Conservation (phyloP, 1,284 basidiomycete species). For the Apiotrichum gracile region DNA sequence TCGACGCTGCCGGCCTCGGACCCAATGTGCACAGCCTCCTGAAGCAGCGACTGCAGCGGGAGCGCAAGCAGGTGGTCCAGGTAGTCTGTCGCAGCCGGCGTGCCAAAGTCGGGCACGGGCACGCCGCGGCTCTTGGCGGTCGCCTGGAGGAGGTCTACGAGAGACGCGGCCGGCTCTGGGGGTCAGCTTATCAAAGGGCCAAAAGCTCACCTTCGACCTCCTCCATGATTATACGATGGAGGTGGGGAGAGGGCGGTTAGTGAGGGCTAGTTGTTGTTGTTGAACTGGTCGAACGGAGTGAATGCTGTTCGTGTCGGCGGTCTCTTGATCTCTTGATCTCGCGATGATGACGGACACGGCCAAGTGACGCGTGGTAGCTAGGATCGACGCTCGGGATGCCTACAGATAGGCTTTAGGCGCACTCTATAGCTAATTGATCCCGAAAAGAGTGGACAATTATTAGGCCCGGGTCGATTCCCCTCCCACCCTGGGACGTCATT, state of each 20-base stretch:
- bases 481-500: too few species aligned
- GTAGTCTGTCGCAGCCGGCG: slow-evolving; percentile 25
- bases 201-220: slow-evolving; percentile 16
- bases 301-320: too few species aligned
- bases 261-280: background rate
- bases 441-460: too few species aligned
- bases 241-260: background rate
- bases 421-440: too few species aligned
- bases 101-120: slow-evolving; percentile 17
- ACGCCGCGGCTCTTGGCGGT: slow-evolving; percentile 9
- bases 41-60: slow-evolving; percentile 59
- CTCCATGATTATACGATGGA: slow-evolving; percentile 13
- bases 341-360: too few species aligned
- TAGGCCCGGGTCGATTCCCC: too few species aligned
- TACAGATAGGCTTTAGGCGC: too few species aligned
- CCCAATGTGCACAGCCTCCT: slow-evolving; percentile 66
- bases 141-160: slow-evolving; percentile 31
- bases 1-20: slow-evolving; percentile 76
- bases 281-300: background rate
- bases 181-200: background rate
- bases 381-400: too few species aligned
- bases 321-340: too few species aligned
- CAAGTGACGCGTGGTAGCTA: too few species aligned
- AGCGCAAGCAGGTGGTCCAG: slow-evolving; percentile 58
- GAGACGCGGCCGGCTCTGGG: slow-evolving; percentile 18